phyloP scores from a whole-genome alignment of 2,329 filamentous ascomycete genomes.

The Phaeophleospora eucalypticola region DNA sequence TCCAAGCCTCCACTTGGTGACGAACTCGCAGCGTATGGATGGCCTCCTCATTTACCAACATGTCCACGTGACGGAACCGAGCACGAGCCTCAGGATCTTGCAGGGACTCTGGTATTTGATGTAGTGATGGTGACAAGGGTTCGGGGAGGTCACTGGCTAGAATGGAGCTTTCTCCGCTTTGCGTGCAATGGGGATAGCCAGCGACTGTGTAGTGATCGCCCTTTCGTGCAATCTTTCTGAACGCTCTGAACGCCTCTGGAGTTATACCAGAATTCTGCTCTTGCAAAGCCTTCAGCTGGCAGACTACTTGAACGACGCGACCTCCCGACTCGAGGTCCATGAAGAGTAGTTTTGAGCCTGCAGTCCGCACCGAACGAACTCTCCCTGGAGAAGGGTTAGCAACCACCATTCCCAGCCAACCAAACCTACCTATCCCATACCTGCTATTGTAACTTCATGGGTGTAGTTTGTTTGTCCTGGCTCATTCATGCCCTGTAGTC shows the following conservation, averaged over 20 bases:
- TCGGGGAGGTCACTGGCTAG: conserved; percentile 63
- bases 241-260: conserved; percentile 51
- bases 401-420: background rate
- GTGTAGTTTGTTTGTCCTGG: conserved; percentile 10
- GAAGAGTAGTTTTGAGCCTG: conserved; percentile 77
- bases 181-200: conserved; percentile 66
- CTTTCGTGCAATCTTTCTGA: conserved; percentile 64
- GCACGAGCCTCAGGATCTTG: conserved; percentile 68
- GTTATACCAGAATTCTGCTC: conserved; percentile 33
- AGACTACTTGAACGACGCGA: conserved; percentile 69
- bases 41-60: conserved; percentile 68
- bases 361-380: conserved; percentile 65
- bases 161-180: conserved; percentile 72
- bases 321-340: conserved; percentile 73
- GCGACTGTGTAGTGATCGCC: conserved; percentile 74
- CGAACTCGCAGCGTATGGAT: conserved; percentile 70
- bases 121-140: conserved; percentile 72
- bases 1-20: conserved; percentile 66
- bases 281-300: conserved; percentile 57
- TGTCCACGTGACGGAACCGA: conserved; percentile 77
- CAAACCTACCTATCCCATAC: background rate
- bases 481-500: background rate
- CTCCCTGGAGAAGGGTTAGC: conserved; percentile 59
- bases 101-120: conserved; percentile 69
- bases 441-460: background rate